Conservation (phyloP, 129 eudicot species). For the Lonicera japonica region DNA sequence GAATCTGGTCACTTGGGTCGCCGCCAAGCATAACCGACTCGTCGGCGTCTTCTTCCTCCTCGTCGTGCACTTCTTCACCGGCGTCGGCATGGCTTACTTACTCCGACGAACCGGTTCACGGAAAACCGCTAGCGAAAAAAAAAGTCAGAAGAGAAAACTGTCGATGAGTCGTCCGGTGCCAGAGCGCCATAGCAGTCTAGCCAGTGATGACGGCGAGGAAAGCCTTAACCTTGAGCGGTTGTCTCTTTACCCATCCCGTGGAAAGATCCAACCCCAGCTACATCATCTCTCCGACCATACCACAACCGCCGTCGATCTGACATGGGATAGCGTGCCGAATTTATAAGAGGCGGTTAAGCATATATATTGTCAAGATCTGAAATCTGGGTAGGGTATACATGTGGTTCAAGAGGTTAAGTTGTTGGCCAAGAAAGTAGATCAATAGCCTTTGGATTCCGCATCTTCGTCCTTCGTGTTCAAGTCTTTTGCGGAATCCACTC, state of each 20-base stretch:
- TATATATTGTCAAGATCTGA: slow-evolving; percentile 77
- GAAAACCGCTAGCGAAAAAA: slow-evolving; percentile 39
- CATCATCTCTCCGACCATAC: slow-evolving; percentile 21
- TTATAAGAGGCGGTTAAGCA: slow-evolving; percentile 53
- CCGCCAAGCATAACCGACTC: slow-evolving; percentile 36
- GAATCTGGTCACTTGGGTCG: slow-evolving; percentile 58
- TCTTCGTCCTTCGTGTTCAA: slow-evolving; percentile 60
- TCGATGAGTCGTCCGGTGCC: slow-evolving; percentile 13
- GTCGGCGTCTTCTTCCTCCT: slow-evolving; percentile 33
- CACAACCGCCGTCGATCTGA: slow-evolving; percentile 9
- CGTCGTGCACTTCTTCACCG: slow-evolving; percentile 35
- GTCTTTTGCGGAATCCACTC: slow-evolving; percentile 40
- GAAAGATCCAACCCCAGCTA: slow-evolving; percentile 54
- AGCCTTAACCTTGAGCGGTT: too few species aligned
- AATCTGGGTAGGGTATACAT: slow-evolving; percentile 76
- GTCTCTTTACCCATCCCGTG: slow-evolving; percentile 62
- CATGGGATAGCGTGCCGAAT: slow-evolving; percentile 67
- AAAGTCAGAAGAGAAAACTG: slow-evolving; percentile 22
- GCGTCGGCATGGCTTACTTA: slow-evolving; percentile 22
- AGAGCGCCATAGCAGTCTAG: slow-evolving; percentile 33
- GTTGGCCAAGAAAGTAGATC: slow-evolving; percentile 57
- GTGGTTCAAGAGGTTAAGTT: slow-evolving; percentile 80
- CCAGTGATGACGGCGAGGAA: too few species aligned
- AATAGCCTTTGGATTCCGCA: slow-evolving; percentile 48
- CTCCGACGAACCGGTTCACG: slow-evolving; percentile 48